Percentiles rank a stretch among this genome's conserved stretches.
These are phyloP conservation scores for Leccinum arenicola DNA, from an alignment of 768 basidiomycete genomes.

Conservation along the genomic window DNA sequence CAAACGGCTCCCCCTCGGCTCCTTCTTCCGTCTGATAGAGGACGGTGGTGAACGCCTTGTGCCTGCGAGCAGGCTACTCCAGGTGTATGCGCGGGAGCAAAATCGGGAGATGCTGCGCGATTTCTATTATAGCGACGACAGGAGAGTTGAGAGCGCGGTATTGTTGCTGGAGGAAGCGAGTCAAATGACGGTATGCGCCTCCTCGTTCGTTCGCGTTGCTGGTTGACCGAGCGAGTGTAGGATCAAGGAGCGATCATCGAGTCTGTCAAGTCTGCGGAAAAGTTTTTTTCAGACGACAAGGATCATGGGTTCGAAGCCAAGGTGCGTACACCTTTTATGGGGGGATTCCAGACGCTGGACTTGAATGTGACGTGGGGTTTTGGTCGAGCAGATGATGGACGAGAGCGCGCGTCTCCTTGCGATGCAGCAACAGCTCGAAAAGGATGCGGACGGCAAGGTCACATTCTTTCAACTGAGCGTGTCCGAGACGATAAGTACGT, in stretches of 20 bases:
- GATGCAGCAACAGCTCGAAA: conserved; percentile 84
- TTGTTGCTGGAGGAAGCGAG: conserved; percentile 82
- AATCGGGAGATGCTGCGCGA: conserved; percentile 90
- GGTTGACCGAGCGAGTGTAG: conserved; percentile 37
- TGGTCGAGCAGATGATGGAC: conserved; percentile 76
- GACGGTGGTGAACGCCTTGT: conserved; percentile 76
- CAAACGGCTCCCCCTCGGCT: conserved; percentile 77
- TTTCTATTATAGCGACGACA: conserved; percentile 97
- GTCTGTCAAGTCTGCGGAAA: conserved; percentile 79
- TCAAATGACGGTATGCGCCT: conserved; percentile 50
- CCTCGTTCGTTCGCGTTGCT: not conserved
- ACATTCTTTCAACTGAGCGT: conserved; percentile 80
- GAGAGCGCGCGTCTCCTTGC: conserved; percentile 75
- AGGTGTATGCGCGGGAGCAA: conserved; percentile 89
- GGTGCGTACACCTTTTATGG: conserved; percentile 38
- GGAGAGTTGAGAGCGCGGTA: conserved; percentile 90
- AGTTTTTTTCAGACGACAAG: conserved; percentile 94
- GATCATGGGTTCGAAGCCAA: conserved; percentile 89
- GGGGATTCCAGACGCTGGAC: not conserved
- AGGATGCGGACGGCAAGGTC: conserved; percentile 76
- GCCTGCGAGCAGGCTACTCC: conserved; percentile 75
- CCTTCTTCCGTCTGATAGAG: conserved; percentile 93
- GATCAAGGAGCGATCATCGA: conserved; percentile 69
- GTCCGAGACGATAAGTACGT: conserved; percentile 80
- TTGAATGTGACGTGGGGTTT: not conserved